Evolutionary conservation across 2,329 filamentous ascomycete species (phyloP).

Genomic region (Nothophaeocryptopus gaeumannii): DNA sequence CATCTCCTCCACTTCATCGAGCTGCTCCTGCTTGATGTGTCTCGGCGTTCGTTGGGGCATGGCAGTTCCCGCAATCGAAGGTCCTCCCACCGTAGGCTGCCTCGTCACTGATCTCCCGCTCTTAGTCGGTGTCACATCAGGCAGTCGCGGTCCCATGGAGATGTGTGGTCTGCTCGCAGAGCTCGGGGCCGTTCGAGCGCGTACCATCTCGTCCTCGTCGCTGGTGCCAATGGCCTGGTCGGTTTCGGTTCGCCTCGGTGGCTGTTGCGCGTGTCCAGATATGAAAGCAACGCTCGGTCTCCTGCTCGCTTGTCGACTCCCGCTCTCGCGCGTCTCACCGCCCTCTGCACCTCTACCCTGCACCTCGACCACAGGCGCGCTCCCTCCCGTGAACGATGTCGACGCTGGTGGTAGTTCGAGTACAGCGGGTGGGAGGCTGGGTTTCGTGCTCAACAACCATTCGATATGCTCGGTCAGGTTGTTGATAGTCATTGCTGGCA

Average conservation of each 20-base stretch:
- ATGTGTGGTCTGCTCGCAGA: slow-evolving; percentile 38
- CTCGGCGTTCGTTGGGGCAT: slow-evolving; percentile 11
- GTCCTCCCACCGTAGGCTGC: background rate
- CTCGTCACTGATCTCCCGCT: background rate
- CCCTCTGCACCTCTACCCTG: no score
- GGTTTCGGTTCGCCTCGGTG: background rate
- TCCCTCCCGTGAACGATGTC: slow-evolving; percentile 14
- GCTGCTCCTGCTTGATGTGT: slow-evolving; percentile 2
- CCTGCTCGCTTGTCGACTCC: background rate
- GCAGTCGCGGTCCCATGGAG: slow-evolving; percentile 18
- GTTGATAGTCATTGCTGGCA: slow-evolving; percentile 46
- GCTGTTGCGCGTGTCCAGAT: no score
- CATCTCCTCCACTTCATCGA: slow-evolving; percentile 32
- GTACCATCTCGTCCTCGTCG: slow-evolving; percentile 40
- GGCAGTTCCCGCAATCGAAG: background rate
- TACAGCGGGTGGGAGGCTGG: slow-evolving; percentile 39
- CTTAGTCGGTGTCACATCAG: slow-evolving; percentile 15
- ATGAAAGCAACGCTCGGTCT: background rate
- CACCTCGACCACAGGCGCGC: slow-evolving; percentile 9
- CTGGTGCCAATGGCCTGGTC: background rate
- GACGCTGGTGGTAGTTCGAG: slow-evolving; percentile 23
- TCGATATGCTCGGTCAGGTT: slow-evolving; percentile 49
- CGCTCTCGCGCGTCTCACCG: no score
- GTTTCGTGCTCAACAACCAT: slow-evolving; percentile 48
- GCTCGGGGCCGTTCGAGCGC: slow-evolving; percentile 43